A percentile compares a stretch with the other conserved stretches of the same genome.
Evolutionary conservation across 2,329 filamentous ascomycete species (phyloP).

Genomic region (Nothopassalora personata): DNA sequence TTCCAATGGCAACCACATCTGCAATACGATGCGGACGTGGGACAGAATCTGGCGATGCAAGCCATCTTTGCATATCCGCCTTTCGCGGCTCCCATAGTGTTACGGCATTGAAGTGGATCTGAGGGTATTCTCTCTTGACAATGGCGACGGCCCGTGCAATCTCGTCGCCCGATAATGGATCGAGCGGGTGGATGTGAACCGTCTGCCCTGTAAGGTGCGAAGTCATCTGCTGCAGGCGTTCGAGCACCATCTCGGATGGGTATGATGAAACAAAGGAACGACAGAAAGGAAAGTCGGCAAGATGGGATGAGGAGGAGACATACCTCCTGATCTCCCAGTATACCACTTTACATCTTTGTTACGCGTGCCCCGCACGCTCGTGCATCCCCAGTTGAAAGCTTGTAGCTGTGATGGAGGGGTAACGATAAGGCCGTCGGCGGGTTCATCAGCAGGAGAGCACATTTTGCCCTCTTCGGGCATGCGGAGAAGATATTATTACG

Average conservation of each 20-base stretch:
- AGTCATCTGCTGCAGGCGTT: conserved; percentile 42
- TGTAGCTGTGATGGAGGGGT: not conserved
- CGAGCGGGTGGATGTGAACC: conserved; percentile 63
- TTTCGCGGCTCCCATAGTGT: conserved; percentile 82
- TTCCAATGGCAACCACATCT: conserved; percentile 76
- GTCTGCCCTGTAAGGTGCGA: conserved; percentile 55
- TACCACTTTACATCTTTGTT: not conserved
- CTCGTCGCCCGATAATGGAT: conserved; percentile 67
- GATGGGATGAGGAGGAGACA: not conserved
- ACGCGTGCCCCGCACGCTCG: not conserved
- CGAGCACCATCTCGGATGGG: conserved; percentile 24
- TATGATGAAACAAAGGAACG: not conserved
- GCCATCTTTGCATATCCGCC: conserved; percentile 74
- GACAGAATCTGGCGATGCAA: conserved; percentile 57
- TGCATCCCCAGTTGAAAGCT: not conserved
- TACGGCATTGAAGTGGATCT: conserved; percentile 80
- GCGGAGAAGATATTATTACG: not conserved
- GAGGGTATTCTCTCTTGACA: conserved; percentile 63
- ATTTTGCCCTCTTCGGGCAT: not conserved
- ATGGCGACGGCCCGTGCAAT: conserved; percentile 66
- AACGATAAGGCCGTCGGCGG: not conserved
- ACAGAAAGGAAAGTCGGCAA: not conserved
- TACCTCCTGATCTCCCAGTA: not conserved
- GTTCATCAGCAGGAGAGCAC: not conserved
- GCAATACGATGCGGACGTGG: conserved; percentile 66